Percentiles rank a stretch among this genome's conserved stretches.
Evolutionary conservation across 768 basidiomycete species (phyloP).

Genomic region (Mycena venus): DNA sequence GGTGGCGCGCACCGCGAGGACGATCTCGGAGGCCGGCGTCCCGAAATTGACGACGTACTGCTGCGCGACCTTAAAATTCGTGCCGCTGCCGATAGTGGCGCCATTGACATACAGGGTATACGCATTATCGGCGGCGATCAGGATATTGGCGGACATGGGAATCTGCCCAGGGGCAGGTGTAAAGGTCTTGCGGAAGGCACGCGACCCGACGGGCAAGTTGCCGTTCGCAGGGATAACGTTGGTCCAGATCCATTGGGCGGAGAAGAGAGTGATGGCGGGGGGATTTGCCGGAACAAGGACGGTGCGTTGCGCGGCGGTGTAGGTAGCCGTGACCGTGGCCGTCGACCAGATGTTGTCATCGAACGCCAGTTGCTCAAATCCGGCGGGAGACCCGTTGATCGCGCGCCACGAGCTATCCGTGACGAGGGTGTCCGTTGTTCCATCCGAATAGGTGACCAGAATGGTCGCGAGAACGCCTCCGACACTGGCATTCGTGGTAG

Average conservation of each 20-base stretch:
- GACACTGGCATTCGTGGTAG: neutral
- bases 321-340: neutral
- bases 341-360: neutral
- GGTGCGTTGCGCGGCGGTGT: neutral
- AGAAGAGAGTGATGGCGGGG: neutral
- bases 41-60: slow-evolving; percentile 2
- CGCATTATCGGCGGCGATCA: neutral
- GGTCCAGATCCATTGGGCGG: slow-evolving; percentile 5
- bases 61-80: neutral
- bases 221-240: neutral
- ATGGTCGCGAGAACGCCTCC: neutral
- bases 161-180: no score
- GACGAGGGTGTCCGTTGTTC: neutral
- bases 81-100: neutral
- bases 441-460: slow-evolving; percentile 3
- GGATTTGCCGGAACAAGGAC: neutral
- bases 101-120: no score
- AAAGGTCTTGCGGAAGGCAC: slow-evolving; percentile 4
- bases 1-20: slow-evolving; percentile 4
- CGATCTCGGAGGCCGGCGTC: neutral
- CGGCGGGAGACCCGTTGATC: neutral
- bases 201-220: neutral
- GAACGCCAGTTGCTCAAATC: slow-evolving; percentile 9
- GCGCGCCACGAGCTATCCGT: slow-evolving; percentile 1
- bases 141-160: neutral